phyloP scores from a whole-genome alignment of 352 stramenopile species.

The Pythium dissimile region DNA sequence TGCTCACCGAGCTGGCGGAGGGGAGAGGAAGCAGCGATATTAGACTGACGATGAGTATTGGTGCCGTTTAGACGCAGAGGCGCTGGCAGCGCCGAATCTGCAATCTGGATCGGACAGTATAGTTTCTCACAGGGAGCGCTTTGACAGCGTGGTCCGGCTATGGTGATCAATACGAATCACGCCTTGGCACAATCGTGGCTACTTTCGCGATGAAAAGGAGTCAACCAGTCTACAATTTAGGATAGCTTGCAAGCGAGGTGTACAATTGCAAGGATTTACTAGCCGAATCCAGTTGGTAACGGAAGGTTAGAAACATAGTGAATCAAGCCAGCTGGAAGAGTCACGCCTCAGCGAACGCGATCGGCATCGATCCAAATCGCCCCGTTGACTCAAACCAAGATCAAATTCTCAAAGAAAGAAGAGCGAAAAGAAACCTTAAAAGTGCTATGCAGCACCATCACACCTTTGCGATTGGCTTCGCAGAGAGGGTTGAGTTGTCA shows the following conservation, averaged over 20 bases:
- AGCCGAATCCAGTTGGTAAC: not conserved
- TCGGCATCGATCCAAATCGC: too few species aligned
- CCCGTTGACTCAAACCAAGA: too few species aligned
- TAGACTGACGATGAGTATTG: not conserved
- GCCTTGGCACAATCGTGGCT: constrained; percentile 15
- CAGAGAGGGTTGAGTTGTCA: not conserved
- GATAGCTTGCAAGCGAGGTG: not conserved
- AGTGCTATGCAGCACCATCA: too few species aligned
- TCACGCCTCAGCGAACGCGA: too few species aligned
- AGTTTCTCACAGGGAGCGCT: not conserved
- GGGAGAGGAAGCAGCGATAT: not conserved
- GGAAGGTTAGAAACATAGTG: not conserved
- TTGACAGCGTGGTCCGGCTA: constrained; percentile 8
- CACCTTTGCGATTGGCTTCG: too few species aligned
- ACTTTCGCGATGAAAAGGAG: not conserved
- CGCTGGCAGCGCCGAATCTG: not conserved
- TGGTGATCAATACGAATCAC: constrained; percentile 18
- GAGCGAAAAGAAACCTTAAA: too few species aligned
- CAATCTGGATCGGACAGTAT: not conserved
- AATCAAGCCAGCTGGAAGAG: too few species aligned
- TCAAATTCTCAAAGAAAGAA: too few species aligned
- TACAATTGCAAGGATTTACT: not conserved
- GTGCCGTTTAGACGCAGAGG: not conserved
- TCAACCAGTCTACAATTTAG: not conserved
- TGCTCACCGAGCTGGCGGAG: too few species aligned